Conservation (phyloP, 2,329 filamentous ascomycete species). For the Botrytis fragariae region DNA sequence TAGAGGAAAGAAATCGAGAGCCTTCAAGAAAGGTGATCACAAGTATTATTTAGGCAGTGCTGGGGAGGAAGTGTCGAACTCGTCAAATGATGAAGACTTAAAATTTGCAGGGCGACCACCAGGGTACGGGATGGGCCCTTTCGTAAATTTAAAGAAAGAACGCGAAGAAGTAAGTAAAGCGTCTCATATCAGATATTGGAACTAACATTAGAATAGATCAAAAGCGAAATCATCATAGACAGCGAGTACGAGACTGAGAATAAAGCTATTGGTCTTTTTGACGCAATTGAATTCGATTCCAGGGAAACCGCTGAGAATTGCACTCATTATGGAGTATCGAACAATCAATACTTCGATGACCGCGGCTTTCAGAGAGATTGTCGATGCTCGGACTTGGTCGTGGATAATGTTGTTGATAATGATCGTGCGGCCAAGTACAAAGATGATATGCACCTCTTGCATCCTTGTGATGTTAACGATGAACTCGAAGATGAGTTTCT, state of each 20-base stretch:
- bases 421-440: conserved; percentile 1
- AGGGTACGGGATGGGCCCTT: not conserved
- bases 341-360: not conserved
- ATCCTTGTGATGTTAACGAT: not conserved
- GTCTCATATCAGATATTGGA: rapidly evolving
- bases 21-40: not conserved
- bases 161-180: not conserved
- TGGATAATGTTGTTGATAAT: conserved; percentile 8
- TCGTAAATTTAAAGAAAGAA: not conserved
- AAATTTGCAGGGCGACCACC: not conserved
- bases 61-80: not conserved
- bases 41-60: not conserved
- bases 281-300: not conserved
- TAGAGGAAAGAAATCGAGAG: conserved; percentile 4
- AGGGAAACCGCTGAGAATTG: not conserved
- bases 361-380: not conserved
- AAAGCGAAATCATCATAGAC: conserved; percentile 12
- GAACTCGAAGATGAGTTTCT: not conserved
- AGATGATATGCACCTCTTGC: not conserved
- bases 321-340: not conserved
- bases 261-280: conserved; percentile 7
- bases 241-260: not conserved
- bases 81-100: not conserved
- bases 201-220: not conserved
- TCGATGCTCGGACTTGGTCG: not conserved